These are phyloP conservation scores for Drechslerella coelobrocha DNA, from an alignment of 2,329 filamentous ascomycete species.

Conservation along the genomic window DNA sequence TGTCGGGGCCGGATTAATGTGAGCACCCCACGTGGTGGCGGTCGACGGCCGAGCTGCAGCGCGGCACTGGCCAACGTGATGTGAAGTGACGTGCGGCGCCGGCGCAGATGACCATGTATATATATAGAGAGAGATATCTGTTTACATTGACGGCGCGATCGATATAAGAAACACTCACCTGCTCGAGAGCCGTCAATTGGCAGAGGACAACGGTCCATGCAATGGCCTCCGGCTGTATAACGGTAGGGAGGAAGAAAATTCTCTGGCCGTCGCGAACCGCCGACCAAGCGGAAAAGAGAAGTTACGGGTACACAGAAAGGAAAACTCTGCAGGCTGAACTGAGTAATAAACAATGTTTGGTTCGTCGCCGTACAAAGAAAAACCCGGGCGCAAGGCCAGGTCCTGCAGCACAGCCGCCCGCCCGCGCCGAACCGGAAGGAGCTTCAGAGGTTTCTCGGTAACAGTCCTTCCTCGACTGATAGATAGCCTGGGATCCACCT, in stretches of 20 bases:
- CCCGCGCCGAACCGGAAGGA: conserved; percentile 8
- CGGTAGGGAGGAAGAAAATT: too few species aligned
- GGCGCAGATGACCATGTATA: conserved; percentile 3
- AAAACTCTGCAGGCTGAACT: neutral
- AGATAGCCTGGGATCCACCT: neutral
- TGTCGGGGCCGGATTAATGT: too few species aligned
- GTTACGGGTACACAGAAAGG: neutral
- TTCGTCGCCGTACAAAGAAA: neutral
- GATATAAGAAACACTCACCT: too few species aligned
- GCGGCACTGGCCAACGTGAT: conserved; percentile 1
- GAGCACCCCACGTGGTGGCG: conserved; percentile 2
- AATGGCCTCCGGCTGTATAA: too few species aligned
- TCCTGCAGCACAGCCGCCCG: neutral
- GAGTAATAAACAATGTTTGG: neutral
- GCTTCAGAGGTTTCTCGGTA: conserved; percentile 2
- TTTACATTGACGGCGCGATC: neutral
- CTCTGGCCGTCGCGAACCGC: conserved; percentile 3
- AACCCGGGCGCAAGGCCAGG: neutral
- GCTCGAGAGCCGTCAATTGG: too few species aligned
- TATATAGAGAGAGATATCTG: too few species aligned
- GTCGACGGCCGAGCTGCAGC: too few species aligned
- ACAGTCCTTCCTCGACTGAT: neutral
- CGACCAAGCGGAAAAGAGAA: conserved; percentile 1
- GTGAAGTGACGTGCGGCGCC: neutral
- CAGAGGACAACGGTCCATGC: conserved; percentile 52